Percentiles rank a stretch among this genome's conserved stretches.
These are phyloP conservation scores for Pestalotiopsis sp. DNA, from an alignment of 2,329 filamentous ascomycete genomes.

Conservation along the genomic window DNA sequence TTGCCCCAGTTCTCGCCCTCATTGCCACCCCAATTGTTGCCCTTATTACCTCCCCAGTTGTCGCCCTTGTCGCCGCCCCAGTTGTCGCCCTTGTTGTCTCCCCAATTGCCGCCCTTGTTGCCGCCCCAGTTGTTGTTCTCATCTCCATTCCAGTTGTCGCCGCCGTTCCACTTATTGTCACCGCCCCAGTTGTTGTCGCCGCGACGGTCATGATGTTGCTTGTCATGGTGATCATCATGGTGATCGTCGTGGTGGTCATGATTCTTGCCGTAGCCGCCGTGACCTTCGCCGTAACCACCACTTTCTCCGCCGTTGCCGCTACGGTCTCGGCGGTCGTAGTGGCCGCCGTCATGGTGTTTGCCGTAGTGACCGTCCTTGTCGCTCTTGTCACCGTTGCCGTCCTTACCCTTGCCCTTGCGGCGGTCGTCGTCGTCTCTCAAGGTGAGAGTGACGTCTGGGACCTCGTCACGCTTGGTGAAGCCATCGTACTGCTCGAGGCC, in stretches of 20 bases:
- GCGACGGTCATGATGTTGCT: neutral
- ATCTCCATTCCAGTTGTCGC: neutral
- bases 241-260: neutral
- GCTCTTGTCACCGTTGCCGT: neutral
- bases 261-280: neutral
- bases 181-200: neutral
- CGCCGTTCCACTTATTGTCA: too few relatives aligned
- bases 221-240: neutral
- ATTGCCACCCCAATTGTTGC: too few relatives aligned
- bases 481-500: neutral
- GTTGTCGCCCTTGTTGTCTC: neutral
- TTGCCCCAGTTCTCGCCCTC: neutral
- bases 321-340: neutral
- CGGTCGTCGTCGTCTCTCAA: neutral
- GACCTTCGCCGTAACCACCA: neutral
- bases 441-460: neutral
- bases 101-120: neutral
- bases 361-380: neutral
- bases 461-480: neutral
- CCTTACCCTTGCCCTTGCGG: neutral
- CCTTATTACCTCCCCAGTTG: too few relatives aligned
- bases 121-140: neutral
- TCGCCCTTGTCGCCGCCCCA: too few relatives aligned
- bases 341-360: neutral
- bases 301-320: neutral